Evolutionary conservation across 495 filamentous ascomycete species (phyloP), one percentile per base, ranked within the genome.

Genomic region (Pyronema domesticum): DNA sequence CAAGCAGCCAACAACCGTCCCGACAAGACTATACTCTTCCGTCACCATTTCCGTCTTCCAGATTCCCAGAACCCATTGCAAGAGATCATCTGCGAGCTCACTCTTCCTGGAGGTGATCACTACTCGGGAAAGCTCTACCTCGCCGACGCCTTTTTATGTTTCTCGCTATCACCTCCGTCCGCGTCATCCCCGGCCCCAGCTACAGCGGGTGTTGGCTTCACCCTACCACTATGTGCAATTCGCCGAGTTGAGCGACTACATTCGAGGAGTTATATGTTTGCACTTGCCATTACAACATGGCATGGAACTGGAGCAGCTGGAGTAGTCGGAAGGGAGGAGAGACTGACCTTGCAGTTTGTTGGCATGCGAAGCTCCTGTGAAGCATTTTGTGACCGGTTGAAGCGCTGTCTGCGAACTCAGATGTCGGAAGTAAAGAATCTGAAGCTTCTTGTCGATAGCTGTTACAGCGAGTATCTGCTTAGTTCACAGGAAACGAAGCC

Each of bases 201-300:
- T 0, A 93, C 93, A n/a, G 83, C 86, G 42, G 89, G 89, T 9
- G 93, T 95, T 74, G 91, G 91, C 37, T 98, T 98, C 63, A 95
- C 83, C 9, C 77, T 96, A n/a, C 93, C 91, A 3, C 75, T 98
- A 9, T 95, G 85, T 66, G 83, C 85, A 35, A 85, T 98, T 57
- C 77, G 91, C 46, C 74, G 89, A 4, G 91, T 98, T 9, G 91
- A 98, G 71, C 77, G 91, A 52, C 73, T 96, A 10, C 85, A 94
- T 58, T 94, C 85, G 57, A 82, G 88, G 56, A 89, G 79, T 60
- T 83, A 87, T 61, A 80, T 94, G 69, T 96, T 95, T 67, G 82
- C 93, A 7, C 76, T 98, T 37, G 81, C 86, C 5, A 83, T 98
- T 62, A 96, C 89, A 0, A 95, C 91, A 5, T 96, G 89, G 89